Percentiles rank a stretch among this genome's conserved stretches.
These are phyloP conservation scores for Xylariaceae sp. DNA, from an alignment of 2,329 filamentous ascomycete genomes.

Conservation along the genomic window DNA sequence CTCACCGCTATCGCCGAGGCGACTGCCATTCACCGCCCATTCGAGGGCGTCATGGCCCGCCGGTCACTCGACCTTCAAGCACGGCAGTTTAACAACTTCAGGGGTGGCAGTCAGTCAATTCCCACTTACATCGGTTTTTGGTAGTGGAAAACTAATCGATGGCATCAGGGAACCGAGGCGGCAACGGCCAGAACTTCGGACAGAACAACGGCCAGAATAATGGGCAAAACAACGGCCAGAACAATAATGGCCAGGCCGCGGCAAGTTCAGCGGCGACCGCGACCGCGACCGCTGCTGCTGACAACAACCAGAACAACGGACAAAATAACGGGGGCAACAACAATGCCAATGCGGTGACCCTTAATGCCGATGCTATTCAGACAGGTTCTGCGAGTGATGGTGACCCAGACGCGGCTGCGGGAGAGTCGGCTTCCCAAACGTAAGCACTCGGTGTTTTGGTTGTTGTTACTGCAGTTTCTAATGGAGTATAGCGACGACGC, in stretches of 20 bases:
- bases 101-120: background rate
- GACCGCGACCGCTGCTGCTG: no score
- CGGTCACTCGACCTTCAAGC: conserved; percentile 39
- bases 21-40: conserved; percentile 39
- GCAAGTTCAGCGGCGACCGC: conserved; percentile 6
- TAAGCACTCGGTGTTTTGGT: conserved; percentile 32
- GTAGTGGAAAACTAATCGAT: background rate
- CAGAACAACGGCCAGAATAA: conserved; percentile 20
- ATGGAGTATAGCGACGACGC: conserved; percentile 45
- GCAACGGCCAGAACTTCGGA: conserved; percentile 24
- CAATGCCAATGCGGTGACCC: conserved; percentile 30
- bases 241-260: conserved; percentile 12
- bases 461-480: conserved; percentile 13
- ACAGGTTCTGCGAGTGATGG: conserved; percentile 43
- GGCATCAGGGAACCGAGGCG: conserved; percentile 14
- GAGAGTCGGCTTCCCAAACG: conserved; percentile 53
- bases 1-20: conserved; percentile 46
- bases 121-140: background rate
- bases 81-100: conserved; percentile 2
- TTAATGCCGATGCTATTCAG: conserved; percentile 47
- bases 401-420: conserved; percentile 33
- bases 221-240: conserved; percentile 19
- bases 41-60: conserved; percentile 29
- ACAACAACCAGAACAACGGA: background rate
- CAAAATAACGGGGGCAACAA: conserved; percentile 23